A percentile compares a stretch with the other conserved stretches of the same genome.
phyloP scores from a whole-genome alignment of 2,329 filamentous ascomycete species.

The Fusarium circinatum region DNA sequence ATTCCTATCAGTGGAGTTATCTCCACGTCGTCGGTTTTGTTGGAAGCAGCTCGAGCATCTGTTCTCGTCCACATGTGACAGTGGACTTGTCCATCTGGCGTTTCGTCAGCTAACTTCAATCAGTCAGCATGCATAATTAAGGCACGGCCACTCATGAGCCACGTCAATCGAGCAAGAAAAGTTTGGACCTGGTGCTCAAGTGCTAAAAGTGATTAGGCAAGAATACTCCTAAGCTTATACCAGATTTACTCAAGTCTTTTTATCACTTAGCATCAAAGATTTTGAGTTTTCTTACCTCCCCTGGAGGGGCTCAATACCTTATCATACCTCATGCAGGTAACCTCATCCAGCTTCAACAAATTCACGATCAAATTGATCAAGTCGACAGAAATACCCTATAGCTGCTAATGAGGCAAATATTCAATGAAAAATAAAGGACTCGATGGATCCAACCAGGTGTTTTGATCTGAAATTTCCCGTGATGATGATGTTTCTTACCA shows the following conservation, averaged over 20 bases:
- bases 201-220: not conserved
- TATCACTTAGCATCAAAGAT: not conserved
- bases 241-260: not conserved
- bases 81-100: conserved; percentile 43
- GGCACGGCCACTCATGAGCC: conserved; percentile 32
- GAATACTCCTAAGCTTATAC: not conserved
- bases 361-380: not conserved
- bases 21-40: conserved; percentile 36
- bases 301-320: conserved; percentile 1
- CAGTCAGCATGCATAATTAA: conserved; percentile 24
- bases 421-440: not conserved
- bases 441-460: not conserved
- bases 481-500: conserved; percentile 11
- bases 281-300: not conserved
- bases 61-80: conserved; percentile 44
- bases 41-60: conserved; percentile 36
- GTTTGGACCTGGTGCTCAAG: not conserved
- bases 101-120: conserved; percentile 43
- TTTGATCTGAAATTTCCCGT: not conserved
- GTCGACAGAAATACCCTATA: not conserved
- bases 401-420: not conserved
- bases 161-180: not conserved
- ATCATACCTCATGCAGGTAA: not conserved
- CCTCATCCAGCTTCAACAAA: not conserved
- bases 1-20: conserved; percentile 29